Evolutionary conservation across 768 basidiomycete genomes (phyloP).

Genomic region (Rhizopogon salebrosus): DNA sequence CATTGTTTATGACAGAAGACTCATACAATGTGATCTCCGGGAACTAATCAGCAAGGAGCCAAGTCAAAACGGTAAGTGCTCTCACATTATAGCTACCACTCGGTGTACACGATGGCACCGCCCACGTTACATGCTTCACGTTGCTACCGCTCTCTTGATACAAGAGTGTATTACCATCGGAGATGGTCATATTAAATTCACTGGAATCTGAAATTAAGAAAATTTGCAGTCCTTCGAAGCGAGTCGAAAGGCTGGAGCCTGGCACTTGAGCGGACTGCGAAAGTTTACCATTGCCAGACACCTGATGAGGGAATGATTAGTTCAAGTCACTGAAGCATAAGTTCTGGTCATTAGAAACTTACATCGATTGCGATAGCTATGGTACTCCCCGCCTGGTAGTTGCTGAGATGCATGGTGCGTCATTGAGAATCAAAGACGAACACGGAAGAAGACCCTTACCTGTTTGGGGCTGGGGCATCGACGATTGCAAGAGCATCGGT

Average conservation of each 20-base stretch:
- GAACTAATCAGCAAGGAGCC: not conserved
- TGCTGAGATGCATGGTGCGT: not conserved
- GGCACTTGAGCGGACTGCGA: conserved; percentile 19
- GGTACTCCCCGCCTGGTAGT: too few species aligned
- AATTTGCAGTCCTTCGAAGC: conserved; percentile 27
- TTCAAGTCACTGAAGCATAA: too few species aligned
- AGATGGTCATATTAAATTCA: conserved; percentile 7
- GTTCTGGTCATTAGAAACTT: too few species aligned
- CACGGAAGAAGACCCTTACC: conserved; percentile 15
- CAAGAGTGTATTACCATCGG: conserved; percentile 28
- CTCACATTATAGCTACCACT: conserved; percentile 11
- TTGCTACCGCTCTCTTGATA: conserved; percentile 31
- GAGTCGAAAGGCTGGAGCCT: conserved; percentile 20
- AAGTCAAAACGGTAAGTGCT: not conserved
- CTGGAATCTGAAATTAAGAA: conserved; percentile 37
- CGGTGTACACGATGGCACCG: too few species aligned
- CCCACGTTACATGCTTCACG: too few species aligned
- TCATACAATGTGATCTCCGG: conserved; percentile 43
- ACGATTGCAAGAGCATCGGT: conserved; percentile 33
- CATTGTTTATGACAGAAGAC: conserved; percentile 24
- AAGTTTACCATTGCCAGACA: conserved; percentile 44
- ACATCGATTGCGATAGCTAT: too few species aligned
- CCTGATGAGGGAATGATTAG: conserved; percentile 8
- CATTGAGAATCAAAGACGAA: not conserved
- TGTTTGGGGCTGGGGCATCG: conserved; percentile 27